Base-by-base conservation (phyloP, 106 monocot species). In the Platanthera guangdongensis region DNA sequence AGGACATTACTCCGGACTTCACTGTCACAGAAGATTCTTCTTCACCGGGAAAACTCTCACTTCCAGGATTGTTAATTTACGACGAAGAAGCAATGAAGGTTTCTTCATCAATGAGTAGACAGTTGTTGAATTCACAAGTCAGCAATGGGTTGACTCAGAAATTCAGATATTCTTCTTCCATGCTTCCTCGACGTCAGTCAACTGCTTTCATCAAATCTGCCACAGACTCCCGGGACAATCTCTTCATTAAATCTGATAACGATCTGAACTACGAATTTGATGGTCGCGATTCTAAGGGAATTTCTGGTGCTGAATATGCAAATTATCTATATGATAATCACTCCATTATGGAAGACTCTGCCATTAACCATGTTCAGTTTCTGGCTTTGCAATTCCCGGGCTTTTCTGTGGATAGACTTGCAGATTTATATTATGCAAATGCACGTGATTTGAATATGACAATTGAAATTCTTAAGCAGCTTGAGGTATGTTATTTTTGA, bases 381-480 rank as follows among this genome's bases (percentile, higher is more conserved):
- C 83, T 94, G 72, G 77, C 88, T 77, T 78, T 80, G 75, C 78
- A 83, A 13, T 94, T 86, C 83, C 94, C 94, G 81, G 80, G 82
- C 77, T 84, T 88, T 76, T 51, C 83, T 76, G 46, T 82, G 52
- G 84, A 94, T 32, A 86, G 84, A 60, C 84, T 95, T 77, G 78
- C 87, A 50, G 92, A 91, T 74, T 79, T 88, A 21, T 95, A 92
- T 63, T 82, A 81, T 75, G 83, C 79, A 73, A 95, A 85, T 84
- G 83, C 84, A 13, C 77, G 81, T 81, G 83, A 92, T 81, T 83
- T 95, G 81, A 89, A 82, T 82, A 75, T 76, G 12, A 90, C 92
- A 22, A 80, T 83, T 32, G 89, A 89, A 73, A 86, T 87, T 14
- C 89, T 95, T 28, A 84, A 51, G 76, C 87, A 95, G 49, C 83